Base-by-base conservation (phyloP, 2,329 filamentous ascomycete species). In the Fusarium papillatum region DNA sequence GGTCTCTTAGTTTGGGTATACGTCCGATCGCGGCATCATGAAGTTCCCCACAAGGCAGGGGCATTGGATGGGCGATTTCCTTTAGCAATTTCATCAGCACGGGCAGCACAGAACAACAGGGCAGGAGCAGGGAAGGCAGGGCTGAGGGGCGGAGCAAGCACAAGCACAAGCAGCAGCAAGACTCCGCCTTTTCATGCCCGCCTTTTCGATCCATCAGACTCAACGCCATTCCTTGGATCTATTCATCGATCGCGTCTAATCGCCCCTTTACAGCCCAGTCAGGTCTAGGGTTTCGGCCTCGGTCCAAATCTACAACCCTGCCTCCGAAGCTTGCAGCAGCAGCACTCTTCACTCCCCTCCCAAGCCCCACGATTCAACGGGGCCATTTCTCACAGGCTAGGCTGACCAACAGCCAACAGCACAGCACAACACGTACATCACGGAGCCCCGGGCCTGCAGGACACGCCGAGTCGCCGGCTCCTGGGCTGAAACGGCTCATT, bases 381-480 rank as follows among this genome's bases (percentile, higher is more conserved):
- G 50, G 50, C 26, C 19, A 19, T 50, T 50, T 50, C 46, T 50
- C 24, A 50, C 24, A 50, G 46, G 46, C 46, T 50, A 29, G 46
- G 24, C 50, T 61, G 36, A 31, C 57, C 57, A 61, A 41, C 57
- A 61, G 17, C 57, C 46, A 48, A 50, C 46, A 50, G 46, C 24
- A 11, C 46, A 50, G 46, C 46, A 50, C 46, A 50, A 19, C 46
- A 29, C 46, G 46, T 9, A 50, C 46, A 50, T 29, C 46, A 50
- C 46, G 46, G 46, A 50, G 36, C 36, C 36, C n/a, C 57, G 36
- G 36, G 24, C 36, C 34, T 38, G 22, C 55, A 59, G 55, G 29
- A 31, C 55, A 59, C n/a, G 55, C 55, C 55, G 55, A 59, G 50
- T 55, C 26, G 50, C 50, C 50, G 50, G 50, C 55, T 59, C 55